phyloP scores from a whole-genome alignment of 2,329 filamentous ascomycete species.

The Paecilomyces sp. region DNA sequence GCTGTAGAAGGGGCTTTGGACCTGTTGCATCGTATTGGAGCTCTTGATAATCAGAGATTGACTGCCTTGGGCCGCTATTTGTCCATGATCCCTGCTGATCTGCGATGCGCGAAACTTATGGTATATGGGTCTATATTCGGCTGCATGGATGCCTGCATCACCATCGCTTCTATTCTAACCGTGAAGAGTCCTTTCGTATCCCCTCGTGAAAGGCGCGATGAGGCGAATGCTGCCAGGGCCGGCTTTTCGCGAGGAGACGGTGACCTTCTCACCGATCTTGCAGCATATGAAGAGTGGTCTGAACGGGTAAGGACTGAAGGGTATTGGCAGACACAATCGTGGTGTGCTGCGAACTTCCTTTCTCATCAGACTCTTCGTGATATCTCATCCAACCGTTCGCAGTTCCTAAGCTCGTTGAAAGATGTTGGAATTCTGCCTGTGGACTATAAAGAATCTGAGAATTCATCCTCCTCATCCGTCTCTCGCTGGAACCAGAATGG shows the following conservation, averaged over 20 bases:
- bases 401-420: slow-evolving; percentile 77
- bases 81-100: slow-evolving; percentile 89
- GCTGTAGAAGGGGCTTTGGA: slow-evolving; percentile 81
- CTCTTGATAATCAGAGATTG: slow-evolving; percentile 75
- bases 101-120: slow-evolving; percentile 89
- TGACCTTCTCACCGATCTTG: slow-evolving; percentile 79
- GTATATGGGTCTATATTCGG: slow-evolving; percentile 92
- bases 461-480: slow-evolving; percentile 35
- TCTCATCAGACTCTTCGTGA: slow-evolving; percentile 77
- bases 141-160: slow-evolving; percentile 80
- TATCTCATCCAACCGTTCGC: slow-evolving; percentile 75
- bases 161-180: slow-evolving; percentile 87
- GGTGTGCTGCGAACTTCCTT: slow-evolving; percentile 82
- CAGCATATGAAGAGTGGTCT: slow-evolving; percentile 77
- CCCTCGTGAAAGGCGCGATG: slow-evolving; percentile 73
- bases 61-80: slow-evolving; percentile 88
- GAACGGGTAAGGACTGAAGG: slow-evolving; percentile 49
- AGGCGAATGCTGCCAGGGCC: slow-evolving; percentile 68
- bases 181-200: slow-evolving; percentile 80
- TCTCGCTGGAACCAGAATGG: slow-evolving; percentile 30
- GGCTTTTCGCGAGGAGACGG: slow-evolving; percentile 72
- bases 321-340: slow-evolving; percentile 48
- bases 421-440: slow-evolving; percentile 72
- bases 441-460: slow-evolving; percentile 33
- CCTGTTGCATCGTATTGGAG: slow-evolving; percentile 77